Evolutionary conservation across 1,284 basidiomycete genomes (phyloP).

Genomic region (Kalmanozyma brasiliensis): DNA sequence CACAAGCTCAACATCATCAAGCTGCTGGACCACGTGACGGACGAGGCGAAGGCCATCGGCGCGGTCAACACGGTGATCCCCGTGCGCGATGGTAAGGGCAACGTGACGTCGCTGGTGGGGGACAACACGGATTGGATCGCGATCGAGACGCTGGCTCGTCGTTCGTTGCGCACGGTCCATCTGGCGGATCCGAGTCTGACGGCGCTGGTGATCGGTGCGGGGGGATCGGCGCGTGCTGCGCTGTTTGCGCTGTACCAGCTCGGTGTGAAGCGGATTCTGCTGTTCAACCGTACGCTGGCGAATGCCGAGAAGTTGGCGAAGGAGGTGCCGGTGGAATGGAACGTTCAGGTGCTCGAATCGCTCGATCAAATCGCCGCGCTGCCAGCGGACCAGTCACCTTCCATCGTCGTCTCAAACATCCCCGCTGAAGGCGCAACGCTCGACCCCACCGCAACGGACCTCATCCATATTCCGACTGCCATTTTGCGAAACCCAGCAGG

Average conservation of each 20-base stretch:
- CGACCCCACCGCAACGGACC: slow-evolving; percentile 11
- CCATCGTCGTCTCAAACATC: slow-evolving; percentile 62
- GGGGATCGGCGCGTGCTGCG: slow-evolving; percentile 64
- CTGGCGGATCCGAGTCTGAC: slow-evolving; percentile 36
- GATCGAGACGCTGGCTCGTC: slow-evolving; percentile 46
- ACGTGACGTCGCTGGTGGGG: slow-evolving; percentile 40
- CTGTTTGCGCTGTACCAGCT: slow-evolving; percentile 63
- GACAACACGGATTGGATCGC: slow-evolving; percentile 68
- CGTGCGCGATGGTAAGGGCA: slow-evolving; percentile 23
- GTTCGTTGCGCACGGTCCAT: slow-evolving; percentile 42
- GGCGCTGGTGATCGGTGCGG: slow-evolving; percentile 65
- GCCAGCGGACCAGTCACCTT: slow-evolving; percentile 19
- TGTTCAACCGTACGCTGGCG: slow-evolving; percentile 64
- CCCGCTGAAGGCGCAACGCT: slow-evolving; percentile 59
- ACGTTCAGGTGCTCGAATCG: slow-evolving; percentile 49
- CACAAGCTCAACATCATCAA: slow-evolving; percentile 62
- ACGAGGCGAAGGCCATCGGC: slow-evolving; percentile 62
- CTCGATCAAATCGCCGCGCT: slow-evolving; percentile 31
- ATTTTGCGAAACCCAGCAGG: slow-evolving; percentile 50
- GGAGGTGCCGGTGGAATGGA: slow-evolving; percentile 59
- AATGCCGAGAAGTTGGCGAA: slow-evolving; percentile 56
- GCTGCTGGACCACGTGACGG: slow-evolving; percentile 58
- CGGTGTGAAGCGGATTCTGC: slow-evolving; percentile 55
- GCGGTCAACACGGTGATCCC: slow-evolving; percentile 67
- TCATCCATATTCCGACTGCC: slow-evolving; percentile 48